These are phyloP conservation scores for Podila clonocystis DNA, from an alignment of 192 early-diverging fungal species.

Conservation along the genomic window DNA sequence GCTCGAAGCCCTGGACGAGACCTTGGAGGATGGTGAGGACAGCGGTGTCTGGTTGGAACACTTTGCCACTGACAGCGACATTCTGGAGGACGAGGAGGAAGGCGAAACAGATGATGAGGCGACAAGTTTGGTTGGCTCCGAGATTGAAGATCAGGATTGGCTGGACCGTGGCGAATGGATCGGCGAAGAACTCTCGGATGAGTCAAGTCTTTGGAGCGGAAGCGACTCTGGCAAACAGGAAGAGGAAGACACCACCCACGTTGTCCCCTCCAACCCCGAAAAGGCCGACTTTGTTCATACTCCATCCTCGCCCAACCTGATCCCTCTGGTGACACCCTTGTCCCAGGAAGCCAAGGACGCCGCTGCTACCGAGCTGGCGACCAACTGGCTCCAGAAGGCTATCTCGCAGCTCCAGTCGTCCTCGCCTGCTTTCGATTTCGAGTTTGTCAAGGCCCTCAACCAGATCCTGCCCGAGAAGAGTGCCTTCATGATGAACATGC, in stretches of 20 bases:
- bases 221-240: conserved; percentile 23
- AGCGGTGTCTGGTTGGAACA: conserved; percentile 34
- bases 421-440: conserved; percentile 34
- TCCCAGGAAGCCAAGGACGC: conserved; percentile 43
- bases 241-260: neutral
- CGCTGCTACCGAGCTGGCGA: conserved; percentile 28
- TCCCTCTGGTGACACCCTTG: conserved; percentile 41
- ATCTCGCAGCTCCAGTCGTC: conserved; percentile 51
- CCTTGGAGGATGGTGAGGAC: conserved; percentile 25
- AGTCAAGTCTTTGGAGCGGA: conserved; percentile 37
- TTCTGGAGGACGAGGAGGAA: conserved; percentile 19
- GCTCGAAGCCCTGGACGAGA: conserved; percentile 10
- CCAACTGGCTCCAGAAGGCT: conserved; percentile 58
- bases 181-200: conserved; percentile 37
- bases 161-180: conserved; percentile 47
- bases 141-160: conserved; percentile 42
- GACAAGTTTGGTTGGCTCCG: conserved; percentile 38
- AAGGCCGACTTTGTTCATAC: conserved; percentile 33
- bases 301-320: conserved; percentile 35
- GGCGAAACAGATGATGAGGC: conserved; percentile 5
- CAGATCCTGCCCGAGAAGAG: conserved; percentile 50
- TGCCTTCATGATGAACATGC: conserved; percentile 47
- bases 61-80: conserved; percentile 40
- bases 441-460: conserved; percentile 40
- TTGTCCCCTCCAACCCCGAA: neutral